Evolutionary conservation across 2,329 filamentous ascomycete genomes (phyloP).

Genomic region (Alternaria consortialis): DNA sequence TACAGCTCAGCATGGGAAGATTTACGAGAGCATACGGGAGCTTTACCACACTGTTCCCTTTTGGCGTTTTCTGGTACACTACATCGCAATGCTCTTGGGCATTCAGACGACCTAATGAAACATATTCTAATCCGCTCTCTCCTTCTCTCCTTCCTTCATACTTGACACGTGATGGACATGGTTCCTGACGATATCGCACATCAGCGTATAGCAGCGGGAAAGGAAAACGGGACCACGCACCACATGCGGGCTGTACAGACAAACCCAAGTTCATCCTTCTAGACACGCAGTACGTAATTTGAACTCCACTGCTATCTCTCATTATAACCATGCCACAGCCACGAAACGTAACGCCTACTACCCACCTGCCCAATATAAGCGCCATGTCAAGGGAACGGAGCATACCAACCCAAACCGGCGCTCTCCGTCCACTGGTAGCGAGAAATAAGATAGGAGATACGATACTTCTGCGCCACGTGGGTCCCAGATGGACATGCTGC

Average conservation of each 20-base stretch:
- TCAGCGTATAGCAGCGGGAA: not conserved
- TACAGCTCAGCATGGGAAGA: not conserved
- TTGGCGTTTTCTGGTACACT: not conserved
- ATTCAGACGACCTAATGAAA: conserved; percentile 14
- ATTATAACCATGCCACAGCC: not conserved
- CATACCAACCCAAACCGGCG: conserved; percentile 1
- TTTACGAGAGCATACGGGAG: conserved; percentile 21
- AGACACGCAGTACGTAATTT: conserved; percentile 2
- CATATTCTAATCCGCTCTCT: not conserved
- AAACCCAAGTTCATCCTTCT: not conserved
- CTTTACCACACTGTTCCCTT: conserved; percentile 16
- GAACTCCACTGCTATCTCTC: not conserved
- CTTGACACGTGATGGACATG: not conserved
- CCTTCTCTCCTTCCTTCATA: not conserved
- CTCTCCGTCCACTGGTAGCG: not conserved
- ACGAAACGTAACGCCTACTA: not conserved
- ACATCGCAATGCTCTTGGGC: not conserved
- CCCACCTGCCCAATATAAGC: not conserved
- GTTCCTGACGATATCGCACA: not conserved
- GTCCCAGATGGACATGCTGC: not conserved
- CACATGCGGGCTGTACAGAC: not conserved
- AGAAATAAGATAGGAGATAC: not conserved
- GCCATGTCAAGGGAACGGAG: not conserved
- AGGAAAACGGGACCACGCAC: not conserved
- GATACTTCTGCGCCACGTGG: not conserved